Conservation (phyloP, 371 early-diverging fungal species). For the Lichtheimia ornata region DNA sequence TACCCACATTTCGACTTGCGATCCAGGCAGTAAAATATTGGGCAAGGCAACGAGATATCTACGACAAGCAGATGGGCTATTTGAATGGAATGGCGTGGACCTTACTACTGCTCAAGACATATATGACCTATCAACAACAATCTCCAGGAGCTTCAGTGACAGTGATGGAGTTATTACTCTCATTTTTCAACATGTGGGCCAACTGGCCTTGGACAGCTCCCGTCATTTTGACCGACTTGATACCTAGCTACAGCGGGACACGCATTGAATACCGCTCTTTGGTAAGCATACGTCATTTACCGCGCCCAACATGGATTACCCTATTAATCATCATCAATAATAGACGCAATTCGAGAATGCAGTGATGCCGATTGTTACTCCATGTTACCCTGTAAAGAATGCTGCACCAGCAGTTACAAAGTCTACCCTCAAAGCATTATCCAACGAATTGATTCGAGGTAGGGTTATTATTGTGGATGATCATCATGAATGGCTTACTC, state of each 20-base stretch:
- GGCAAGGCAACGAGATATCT: conserved; percentile 34
- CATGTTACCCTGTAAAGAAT: conserved; percentile 39
- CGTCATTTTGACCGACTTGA: conserved; percentile 26
- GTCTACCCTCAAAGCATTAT: conserved; percentile 28
- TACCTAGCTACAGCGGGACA: conserved; percentile 27
- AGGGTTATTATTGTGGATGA: neutral
- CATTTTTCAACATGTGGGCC: conserved; percentile 35
- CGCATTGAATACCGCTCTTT: conserved; percentile 11
- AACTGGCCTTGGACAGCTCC: conserved; percentile 45
- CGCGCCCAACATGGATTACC: neutral
- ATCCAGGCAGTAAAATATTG: conserved; percentile 40
- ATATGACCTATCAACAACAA: conserved; percentile 10
- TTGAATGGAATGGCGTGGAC: conserved; percentile 42
- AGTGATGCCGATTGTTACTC: conserved; percentile 43
- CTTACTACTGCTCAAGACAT: conserved; percentile 33
- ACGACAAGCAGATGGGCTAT: conserved; percentile 40
- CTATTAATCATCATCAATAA: no score
- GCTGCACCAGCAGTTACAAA: conserved; percentile 33
- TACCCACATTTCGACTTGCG: conserved; percentile 17
- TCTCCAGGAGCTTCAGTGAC: neutral
- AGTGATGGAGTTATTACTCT: conserved; percentile 9
- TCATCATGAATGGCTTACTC: neutral
- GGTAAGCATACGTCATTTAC: conserved; percentile 5
- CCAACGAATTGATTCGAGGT: conserved; percentile 41
- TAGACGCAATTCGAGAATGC: conserved; percentile 29